phyloP scores from a whole-genome alignment of 495 filamentous ascomycete species.

The Penicillium coprophilum region DNA sequence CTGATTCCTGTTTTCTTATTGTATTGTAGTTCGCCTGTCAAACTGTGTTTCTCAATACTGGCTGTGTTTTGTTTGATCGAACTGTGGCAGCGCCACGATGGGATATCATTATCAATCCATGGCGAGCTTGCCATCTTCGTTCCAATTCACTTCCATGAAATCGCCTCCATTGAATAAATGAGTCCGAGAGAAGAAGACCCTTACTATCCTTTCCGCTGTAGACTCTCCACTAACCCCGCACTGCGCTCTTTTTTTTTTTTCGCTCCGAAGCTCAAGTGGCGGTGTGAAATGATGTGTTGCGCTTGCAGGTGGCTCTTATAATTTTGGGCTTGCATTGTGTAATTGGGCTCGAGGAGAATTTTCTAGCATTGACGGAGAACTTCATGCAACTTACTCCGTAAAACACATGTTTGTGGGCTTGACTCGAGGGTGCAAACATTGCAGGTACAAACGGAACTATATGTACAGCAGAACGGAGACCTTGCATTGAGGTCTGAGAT shows the following conservation, averaged over 20 bases:
- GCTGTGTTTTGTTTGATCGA: background rate
- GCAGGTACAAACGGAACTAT: background rate
- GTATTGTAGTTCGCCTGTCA: conserved; percentile 20
- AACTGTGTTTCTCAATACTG: background rate
- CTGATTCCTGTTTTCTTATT: conserved; percentile 19
- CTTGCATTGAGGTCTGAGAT: background rate
- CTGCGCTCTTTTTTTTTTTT: conserved; percentile 6
- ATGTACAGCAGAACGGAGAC: background rate
- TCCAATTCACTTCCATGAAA: background rate
- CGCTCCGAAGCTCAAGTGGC: conserved; percentile 23
- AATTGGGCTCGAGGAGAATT: background rate
- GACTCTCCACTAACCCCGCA: conserved; percentile 15
- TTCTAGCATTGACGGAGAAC: background rate
- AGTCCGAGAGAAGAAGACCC: background rate
- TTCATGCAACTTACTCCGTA: background rate
- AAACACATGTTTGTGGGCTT: background rate
- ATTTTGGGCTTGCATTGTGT: background rate
- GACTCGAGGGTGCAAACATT: background rate
- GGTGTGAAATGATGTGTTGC: conserved; percentile 26
- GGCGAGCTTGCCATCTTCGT: background rate
- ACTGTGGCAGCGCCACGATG: background rate
- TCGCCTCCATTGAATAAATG: background rate
- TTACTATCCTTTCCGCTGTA: background rate
- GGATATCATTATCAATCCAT: background rate
- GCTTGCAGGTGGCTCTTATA: conserved; percentile 6